Evolutionary conservation across 352 stramenopile species (phyloP).

Genomic region (Globisporangium mamillatum): DNA sequence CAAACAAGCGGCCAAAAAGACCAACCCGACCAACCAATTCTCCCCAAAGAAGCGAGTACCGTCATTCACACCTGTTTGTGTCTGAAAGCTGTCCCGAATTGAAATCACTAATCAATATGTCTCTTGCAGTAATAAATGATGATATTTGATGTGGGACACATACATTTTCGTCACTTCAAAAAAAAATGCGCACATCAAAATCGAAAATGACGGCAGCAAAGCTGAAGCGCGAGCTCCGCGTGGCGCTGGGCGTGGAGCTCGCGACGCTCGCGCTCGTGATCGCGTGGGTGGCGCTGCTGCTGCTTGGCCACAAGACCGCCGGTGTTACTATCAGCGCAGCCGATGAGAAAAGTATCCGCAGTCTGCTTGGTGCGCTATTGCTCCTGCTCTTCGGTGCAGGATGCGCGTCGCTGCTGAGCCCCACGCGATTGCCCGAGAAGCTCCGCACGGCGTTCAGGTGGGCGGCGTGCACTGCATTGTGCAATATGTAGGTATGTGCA

Average conservation of each 20-base stretch:
- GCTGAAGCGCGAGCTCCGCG: constrained; percentile 8
- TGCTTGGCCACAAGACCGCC: background rate
- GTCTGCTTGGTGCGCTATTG: constrained; percentile 2
- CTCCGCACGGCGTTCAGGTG: constrained; percentile 14
- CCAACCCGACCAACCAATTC: constrained; percentile 10
- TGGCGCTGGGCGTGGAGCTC: constrained; percentile 15
- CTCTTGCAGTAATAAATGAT: background rate
- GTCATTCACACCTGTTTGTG: background rate
- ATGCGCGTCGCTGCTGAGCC: background rate
- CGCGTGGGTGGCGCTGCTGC: constrained; percentile 6
- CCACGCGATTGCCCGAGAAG: constrained; percentile 3
- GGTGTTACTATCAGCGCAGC: too few relatives aligned
- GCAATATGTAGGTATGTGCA: background rate
- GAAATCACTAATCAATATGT: background rate
- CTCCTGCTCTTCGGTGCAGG: constrained; percentile 3
- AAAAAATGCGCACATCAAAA: background rate
- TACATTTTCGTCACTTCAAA: background rate
- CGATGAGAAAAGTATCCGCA: background rate
- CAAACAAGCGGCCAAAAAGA: background rate
- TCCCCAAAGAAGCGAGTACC: background rate
- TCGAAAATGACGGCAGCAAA: background rate
- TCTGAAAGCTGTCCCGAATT: background rate
- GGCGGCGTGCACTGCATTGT: background rate
- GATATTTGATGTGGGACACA: background rate
- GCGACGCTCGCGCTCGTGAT: constrained; percentile 3